Conservation (phyloP, 1,284 basidiomycete species). For the Neotropicomus parvogracilis region DNA sequence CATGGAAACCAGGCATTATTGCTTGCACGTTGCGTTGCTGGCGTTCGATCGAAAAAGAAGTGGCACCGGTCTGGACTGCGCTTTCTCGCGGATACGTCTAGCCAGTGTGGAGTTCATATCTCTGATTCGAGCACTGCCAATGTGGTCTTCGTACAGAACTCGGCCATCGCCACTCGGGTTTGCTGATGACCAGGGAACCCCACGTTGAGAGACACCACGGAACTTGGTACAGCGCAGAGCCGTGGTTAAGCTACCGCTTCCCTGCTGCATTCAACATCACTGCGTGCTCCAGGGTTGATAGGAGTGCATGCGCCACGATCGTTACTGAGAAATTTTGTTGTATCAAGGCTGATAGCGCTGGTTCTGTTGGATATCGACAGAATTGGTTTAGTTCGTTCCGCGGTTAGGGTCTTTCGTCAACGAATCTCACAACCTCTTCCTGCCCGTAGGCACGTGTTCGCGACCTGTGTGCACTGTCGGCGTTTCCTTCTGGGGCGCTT, state of each 20-base stretch:
- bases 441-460: conserved; percentile 22
- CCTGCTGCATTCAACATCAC: background rate
- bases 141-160: conserved; percentile 1
- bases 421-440: conserved; percentile 8
- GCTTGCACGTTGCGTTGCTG: conserved; percentile 11
- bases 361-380: no score
- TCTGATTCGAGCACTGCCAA: conserved; percentile 22
- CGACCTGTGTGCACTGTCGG: conserved; percentile 8
- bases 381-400: conserved; percentile 8
- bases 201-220: background rate
- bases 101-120: conserved; percentile 3
- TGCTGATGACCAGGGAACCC: conserved; percentile 3
- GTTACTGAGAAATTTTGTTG: background rate
- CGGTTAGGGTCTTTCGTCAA: background rate
- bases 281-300: conserved; percentile 15
- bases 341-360: no score
- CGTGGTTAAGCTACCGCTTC: background rate
- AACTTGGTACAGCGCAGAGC: conserved; percentile 9
- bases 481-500: no score
- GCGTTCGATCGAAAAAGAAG: conserved; percentile 22
- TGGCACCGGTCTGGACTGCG: conserved; percentile 20
- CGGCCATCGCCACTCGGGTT: background rate
- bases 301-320: conserved; percentile 4
- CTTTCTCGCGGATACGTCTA: background rate
- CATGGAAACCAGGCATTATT: conserved; percentile 10